phyloP scores from a whole-genome alignment of 805 yeast species.

The Candida andamanensis region DNA sequence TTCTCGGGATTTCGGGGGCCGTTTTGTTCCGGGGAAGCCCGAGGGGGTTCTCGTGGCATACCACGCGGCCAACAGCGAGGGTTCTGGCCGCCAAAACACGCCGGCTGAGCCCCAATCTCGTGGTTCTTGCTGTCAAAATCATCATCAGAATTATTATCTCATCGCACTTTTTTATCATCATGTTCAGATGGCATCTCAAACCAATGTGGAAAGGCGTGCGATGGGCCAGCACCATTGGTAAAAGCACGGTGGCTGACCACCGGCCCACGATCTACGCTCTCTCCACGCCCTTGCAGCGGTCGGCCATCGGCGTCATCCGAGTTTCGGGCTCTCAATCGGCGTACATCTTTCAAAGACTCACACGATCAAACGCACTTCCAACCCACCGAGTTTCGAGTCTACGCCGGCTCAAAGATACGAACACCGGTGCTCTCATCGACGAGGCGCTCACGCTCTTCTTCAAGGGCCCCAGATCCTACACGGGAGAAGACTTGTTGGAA shows the following conservation, averaged over 20 bases:
- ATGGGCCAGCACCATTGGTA: too few relatives aligned
- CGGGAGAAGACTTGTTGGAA: constrained; percentile 90
- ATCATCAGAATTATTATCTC: too few relatives aligned
- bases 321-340: constrained; percentile 67
- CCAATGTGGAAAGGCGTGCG: constrained; percentile 1
- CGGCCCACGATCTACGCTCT: constrained; percentile 82
- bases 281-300: constrained; percentile 73
- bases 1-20: constrained; percentile 30
- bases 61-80: constrained; percentile 1
- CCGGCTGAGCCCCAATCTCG: not conserved
- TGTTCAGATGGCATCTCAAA: not conserved
- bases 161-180: constrained; percentile 1
- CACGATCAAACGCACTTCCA: constrained; percentile 36
- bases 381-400: constrained; percentile 53
- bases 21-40: constrained; percentile 28
- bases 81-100: not conserved
- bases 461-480: constrained; percentile 70
- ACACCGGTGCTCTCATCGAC: constrained; percentile 49
- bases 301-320: constrained; percentile 86
- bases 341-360: constrained; percentile 42
- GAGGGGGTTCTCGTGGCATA: constrained; percentile 37
- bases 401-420: constrained; percentile 48
- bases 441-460: constrained; percentile 71
- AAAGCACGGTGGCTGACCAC: constrained; percentile 1
- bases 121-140: too few relatives aligned